Base-by-base conservation (phyloP, 1,284 basidiomycete genomes). In the Puccinia novopanici region DNA sequence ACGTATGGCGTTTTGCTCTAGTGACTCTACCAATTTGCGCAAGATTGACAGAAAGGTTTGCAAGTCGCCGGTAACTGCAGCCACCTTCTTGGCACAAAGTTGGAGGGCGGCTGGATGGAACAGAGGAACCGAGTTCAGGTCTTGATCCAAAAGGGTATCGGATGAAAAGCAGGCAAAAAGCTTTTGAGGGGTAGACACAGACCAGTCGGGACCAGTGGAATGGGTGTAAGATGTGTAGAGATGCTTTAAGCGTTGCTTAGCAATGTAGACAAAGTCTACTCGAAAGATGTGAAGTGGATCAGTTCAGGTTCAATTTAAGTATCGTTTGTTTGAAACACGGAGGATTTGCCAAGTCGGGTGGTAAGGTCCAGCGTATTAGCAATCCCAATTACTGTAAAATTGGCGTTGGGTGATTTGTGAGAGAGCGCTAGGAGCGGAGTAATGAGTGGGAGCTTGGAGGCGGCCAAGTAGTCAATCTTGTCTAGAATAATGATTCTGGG, bases 381-480 rank as follows among this genome's bases (percentile, higher is more conserved):
- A 73, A 85, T 84, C 5, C 84, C 84, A 82, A 85, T 84, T 30
- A 85, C 81, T 17, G 84, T 83, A 45, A 85, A 82, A 8, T 81
- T 73, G 0, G 83, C 84, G 5, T 63, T 67, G 3, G 83, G 83
- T 17, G 82, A 72, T n/a, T 27, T 27, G 5, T 80, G 78, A 73
- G 61, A 83, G 73, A 24, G 83, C 83, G 52, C 84, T 77, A n/a
- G 82, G 30, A 82, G 87, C 86, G 75, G 87, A 83, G 45, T 84
- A 82, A 81, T 87, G 83, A 71, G 87, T 84, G n/a, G 87, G 82
- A 75, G 50, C 45, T 82, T 50, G 15, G 83, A 82, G 65, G 84
- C 83, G 13, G 86, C 82, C 45, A 87, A 82, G 72, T 86, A 86
- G 81, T 87, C 87, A 81, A 87, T 86, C 82, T 87, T 87, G 82